Evolutionary conservation across 352 stramenopile species (phyloP).

Genomic region (Bremia lactucae): DNA sequence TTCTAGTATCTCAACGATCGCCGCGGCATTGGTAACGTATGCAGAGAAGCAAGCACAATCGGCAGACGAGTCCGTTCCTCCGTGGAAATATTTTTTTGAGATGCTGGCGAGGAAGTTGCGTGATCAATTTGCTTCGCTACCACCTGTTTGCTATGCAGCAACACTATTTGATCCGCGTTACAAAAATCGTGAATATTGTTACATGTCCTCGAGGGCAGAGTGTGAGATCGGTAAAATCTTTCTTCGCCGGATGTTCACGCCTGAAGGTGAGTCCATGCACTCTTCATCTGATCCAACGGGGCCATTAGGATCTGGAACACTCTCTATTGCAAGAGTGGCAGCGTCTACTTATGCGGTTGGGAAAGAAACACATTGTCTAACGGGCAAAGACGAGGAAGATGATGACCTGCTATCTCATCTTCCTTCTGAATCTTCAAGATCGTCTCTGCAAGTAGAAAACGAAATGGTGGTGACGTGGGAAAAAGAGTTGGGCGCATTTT

Average conservation of each 20-base stretch:
- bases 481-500: conserved; percentile 61
- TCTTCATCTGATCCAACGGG: conserved; percentile 9
- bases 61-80: conserved; percentile 15
- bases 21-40: conserved; percentile 51
- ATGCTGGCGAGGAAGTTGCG: conserved; percentile 40
- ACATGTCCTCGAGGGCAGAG: conserved; percentile 43
- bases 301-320: conserved; percentile 6
- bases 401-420: conserved; percentile 64
- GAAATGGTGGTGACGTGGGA: conserved; percentile 60
- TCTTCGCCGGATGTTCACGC: conserved; percentile 45
- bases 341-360: conserved; percentile 18
- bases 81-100: conserved; percentile 61
- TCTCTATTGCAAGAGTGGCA: conserved; percentile 15
- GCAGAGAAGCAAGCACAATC: conserved; percentile 45
- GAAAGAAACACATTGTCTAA: conserved; percentile 12
- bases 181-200: conserved; percentile 76
- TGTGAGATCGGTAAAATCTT: conserved; percentile 43
- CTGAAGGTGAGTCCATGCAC: conserved; percentile 15
- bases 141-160: conserved; percentile 50
- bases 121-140: conserved; percentile 38
- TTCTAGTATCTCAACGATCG: conserved; percentile 72
- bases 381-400: conserved; percentile 41
- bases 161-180: conserved; percentile 73
- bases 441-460: conserved; percentile 28
- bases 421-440: conserved; percentile 45